Evolutionary conservation across 345 rosid genomes (phyloP).

Genomic region (Lepidium aucheri): DNA sequence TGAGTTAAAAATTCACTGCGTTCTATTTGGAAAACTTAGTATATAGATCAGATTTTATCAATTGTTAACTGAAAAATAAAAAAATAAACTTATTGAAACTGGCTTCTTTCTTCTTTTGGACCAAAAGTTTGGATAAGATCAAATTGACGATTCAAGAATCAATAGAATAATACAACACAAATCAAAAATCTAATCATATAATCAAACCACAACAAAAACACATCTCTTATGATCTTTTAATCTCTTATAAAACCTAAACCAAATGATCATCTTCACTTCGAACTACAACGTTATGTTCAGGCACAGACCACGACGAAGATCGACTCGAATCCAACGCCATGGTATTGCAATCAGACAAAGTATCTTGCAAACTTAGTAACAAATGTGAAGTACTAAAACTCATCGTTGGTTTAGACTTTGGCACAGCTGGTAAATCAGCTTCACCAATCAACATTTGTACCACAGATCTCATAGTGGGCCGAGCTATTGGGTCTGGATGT

Average conservation of each 20-base stretch:
- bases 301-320: conserved; percentile 47
- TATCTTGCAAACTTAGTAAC: conserved; percentile 78
- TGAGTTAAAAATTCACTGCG: too few species aligned
- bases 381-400: conserved; percentile 88
- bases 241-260: conserved; percentile 5
- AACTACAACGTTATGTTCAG: conserved; percentile 13
- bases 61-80: too few species aligned
- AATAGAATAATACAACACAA: too few species aligned
- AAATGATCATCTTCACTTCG: conserved; percentile 23
- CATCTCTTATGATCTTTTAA: background rate
- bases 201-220: background rate
- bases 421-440: conserved; percentile 29
- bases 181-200: background rate
- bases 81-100: too few species aligned
- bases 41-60: too few species aligned
- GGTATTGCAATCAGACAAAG: conserved; percentile 72
- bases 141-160: too few species aligned
- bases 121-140: too few species aligned
- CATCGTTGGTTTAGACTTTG: conserved; percentile 35
- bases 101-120: too few species aligned
- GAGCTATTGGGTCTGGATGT: conserved; percentile 40
- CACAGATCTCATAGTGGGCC: conserved; percentile 50
- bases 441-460: conserved; percentile 43
- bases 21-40: too few species aligned
- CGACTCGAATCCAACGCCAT: conserved; percentile 43